Evolutionary conservation across 1,284 basidiomycete genomes (phyloP), one percentile per base, ranked within the genome.

Genomic region (Malassezia brasiliensis): DNA sequence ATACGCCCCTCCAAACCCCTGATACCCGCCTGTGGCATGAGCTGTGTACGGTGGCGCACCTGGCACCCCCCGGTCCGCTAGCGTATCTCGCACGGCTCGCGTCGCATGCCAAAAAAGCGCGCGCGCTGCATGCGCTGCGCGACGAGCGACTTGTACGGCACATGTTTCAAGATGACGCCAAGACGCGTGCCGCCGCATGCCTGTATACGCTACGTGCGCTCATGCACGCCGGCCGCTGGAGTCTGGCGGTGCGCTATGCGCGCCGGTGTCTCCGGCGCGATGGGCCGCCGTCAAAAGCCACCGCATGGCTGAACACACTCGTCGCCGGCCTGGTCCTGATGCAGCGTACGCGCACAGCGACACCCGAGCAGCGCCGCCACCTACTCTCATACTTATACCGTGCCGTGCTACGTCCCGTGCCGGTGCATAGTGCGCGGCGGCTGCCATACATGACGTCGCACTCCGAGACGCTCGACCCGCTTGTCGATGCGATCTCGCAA

Each of bases 1-100:
- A 12, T 22, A 12, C 12, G 32, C 4, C 19, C 17, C 47, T 17
- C 25, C 25, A 11, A 4, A 34, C 36, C 12, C 51, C 49, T 15
- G 11, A n/a, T n/a, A 34, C 55, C 8, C 40, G 47, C 1, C 48
- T 66, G 5, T 63, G 62, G 65, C 7, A 14, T 10, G 65, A 61
- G 6, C 42, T 61, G 14, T 52, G 47, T 31, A 50, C 52, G 2
- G 2, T 41, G 1, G 15, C 50, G 1, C 58, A 62, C 15, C 37
- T 58, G 9, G 37, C 25, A 5, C 51, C 47, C 5, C 52, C 57
- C 4, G 20, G 14, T 8, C 7, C 32, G 1, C 2, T 32, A 7
- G 19, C 34, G 17, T 47, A 42, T 28, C 20, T 52, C 11, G 54
- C 54, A 5, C 49, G 41, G 19, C 54, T 56, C 5, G 22, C 19